phyloP scores from a whole-genome alignment of 2,329 filamentous ascomycete species.

The Alternaria metachromatica region DNA sequence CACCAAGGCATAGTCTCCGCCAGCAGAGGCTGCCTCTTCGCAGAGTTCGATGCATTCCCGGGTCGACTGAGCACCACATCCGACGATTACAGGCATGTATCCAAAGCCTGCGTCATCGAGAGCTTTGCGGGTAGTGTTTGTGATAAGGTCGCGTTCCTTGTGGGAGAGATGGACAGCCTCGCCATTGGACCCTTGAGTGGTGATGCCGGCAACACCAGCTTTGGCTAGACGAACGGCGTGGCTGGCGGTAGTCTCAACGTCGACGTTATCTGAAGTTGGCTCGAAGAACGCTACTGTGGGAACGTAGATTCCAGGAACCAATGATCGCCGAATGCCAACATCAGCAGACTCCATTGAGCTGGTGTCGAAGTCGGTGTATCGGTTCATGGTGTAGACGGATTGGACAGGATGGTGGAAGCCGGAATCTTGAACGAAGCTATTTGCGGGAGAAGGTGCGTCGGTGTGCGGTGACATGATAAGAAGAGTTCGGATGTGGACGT shows the following conservation, averaged over 20 bases:
- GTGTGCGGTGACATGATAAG: constrained; percentile 49
- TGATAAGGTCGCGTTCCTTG: constrained; percentile 72
- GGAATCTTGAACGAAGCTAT: constrained; percentile 40
- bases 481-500: constrained; percentile 9
- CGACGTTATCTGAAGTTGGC: constrained; percentile 49
- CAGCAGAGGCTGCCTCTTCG: constrained; percentile 70
- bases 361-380: constrained; percentile 47
- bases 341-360: constrained; percentile 47
- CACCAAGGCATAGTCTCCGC: constrained; percentile 77
- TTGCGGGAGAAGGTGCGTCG: constrained; percentile 47
- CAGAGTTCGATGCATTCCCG: constrained; percentile 75
- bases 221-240: constrained; percentile 72
- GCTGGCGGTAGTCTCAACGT: constrained; percentile 48
- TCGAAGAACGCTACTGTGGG: constrained; percentile 56
- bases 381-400: constrained; percentile 42
- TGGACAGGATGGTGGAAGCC: constrained; percentile 44
- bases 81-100: constrained; percentile 75
- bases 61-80: constrained; percentile 75
- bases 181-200: constrained; percentile 81
- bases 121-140: constrained; percentile 71
- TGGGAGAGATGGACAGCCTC: constrained; percentile 81
- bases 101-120: constrained; percentile 70
- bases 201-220: constrained; percentile 74
- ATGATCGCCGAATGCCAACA: constrained; percentile 41
- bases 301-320: constrained; percentile 53